Conservation (phyloP, 1,284 basidiomycete species). For the Irpex rosettiformis region DNA sequence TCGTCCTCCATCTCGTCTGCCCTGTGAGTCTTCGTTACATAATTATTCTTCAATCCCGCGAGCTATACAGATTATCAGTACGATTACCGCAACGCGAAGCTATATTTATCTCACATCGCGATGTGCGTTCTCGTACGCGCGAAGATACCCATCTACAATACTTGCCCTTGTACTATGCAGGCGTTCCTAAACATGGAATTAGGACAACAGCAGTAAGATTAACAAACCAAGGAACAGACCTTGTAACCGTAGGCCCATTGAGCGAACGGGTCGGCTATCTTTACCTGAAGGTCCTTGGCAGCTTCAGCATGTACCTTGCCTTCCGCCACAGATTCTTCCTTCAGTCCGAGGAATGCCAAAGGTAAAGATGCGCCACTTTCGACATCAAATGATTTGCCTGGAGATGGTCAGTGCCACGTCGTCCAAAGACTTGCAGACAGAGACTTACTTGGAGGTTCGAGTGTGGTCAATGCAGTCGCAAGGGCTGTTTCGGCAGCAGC, state of each 20-base stretch:
- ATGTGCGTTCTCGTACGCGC: conserved; percentile 61
- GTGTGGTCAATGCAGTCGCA: conserved; percentile 53
- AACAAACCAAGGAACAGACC: no score
- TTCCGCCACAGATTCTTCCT: conserved; percentile 63
- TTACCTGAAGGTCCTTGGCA: conserved; percentile 61
- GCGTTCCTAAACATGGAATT: conserved; percentile 43
- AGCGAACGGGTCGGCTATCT: conserved; percentile 73
- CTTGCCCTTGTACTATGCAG: conserved; percentile 52
- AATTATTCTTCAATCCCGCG: conserved; percentile 68
- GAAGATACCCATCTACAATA: conserved; percentile 69
- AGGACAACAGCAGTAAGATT: no score
- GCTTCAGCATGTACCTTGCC: conserved; percentile 64
- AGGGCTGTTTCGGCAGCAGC: conserved; percentile 61
- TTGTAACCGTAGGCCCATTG: conserved; percentile 69
- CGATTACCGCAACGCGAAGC: not conserved
- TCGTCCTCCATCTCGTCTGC: conserved; percentile 91
- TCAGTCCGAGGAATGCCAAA: conserved; percentile 74
- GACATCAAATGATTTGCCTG: conserved; percentile 63
- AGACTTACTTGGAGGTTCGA: conserved; percentile 49
- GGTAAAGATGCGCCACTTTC: conserved; percentile 80
- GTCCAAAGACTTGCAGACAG: not conserved
- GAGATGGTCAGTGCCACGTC: conserved; percentile 7
- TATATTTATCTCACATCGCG: conserved; percentile 43
- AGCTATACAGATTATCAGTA: conserved; percentile 33
- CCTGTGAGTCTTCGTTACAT: conserved; percentile 72